Conservation (phyloP, 2,329 filamentous ascomycete genomes). For the Decorospora gaudefroyi region DNA sequence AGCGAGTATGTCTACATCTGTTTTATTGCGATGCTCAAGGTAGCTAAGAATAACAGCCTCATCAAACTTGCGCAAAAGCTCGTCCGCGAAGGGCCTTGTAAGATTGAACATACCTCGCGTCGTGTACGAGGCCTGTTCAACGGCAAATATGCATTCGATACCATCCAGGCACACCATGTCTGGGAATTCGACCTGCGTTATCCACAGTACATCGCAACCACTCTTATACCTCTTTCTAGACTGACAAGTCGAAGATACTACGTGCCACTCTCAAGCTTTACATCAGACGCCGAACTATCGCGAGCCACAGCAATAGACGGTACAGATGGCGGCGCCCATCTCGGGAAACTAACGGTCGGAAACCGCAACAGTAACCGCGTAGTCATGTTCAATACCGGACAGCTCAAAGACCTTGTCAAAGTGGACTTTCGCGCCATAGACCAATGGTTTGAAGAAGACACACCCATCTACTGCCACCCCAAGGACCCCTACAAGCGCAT, state of each 20-base stretch:
- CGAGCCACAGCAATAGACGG: conserved; percentile 18
- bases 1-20: conserved; percentile 3
- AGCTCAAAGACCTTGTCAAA: conserved; percentile 36
- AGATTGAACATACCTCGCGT: conserved; percentile 32
- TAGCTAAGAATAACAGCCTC: conserved; percentile 38
- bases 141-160: conserved; percentile 43
- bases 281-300: conserved; percentile 21
- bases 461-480: conserved; percentile 64
- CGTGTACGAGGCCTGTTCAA: conserved; percentile 43
- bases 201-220: conserved; percentile 32
- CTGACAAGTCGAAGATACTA: conserved; percentile 32
- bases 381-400: conserved; percentile 33
- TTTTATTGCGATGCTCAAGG: no score
- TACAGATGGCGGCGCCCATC: conserved; percentile 27
- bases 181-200: conserved; percentile 46
- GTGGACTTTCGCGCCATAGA: conserved; percentile 45
- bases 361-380: conserved; percentile 27
- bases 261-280: conserved; percentile 31
- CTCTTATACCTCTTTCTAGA: not conserved
- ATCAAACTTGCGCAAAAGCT: conserved; percentile 50
- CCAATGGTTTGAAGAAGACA: conserved; percentile 63
- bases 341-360: conserved; percentile 29
- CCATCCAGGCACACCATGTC: conserved; percentile 40
- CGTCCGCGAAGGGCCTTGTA: conserved; percentile 47
- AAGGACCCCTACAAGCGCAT: conserved; percentile 70